Conservation (phyloP, 805 yeast species). For the Lipomyces kockii region DNA sequence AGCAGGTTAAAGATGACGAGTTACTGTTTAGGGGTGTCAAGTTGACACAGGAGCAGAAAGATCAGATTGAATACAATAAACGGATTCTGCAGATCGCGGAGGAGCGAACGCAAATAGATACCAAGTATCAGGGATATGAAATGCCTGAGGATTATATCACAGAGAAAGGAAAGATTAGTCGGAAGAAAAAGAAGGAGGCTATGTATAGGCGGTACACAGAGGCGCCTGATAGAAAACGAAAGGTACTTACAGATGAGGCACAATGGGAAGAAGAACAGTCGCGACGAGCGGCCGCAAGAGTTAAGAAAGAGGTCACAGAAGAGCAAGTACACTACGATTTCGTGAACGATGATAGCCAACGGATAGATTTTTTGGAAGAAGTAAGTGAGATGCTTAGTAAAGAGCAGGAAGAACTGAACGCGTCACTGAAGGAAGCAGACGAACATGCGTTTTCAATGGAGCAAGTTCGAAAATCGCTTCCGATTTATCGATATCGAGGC, state of each 20-base stretch:
- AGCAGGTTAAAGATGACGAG: constrained; percentile 56
- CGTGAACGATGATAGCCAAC: constrained; percentile 72
- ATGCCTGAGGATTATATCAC: constrained; percentile 64
- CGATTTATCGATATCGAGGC: constrained; percentile 69
- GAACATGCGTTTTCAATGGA: constrained; percentile 45
- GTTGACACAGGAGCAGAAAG: constrained; percentile 54
- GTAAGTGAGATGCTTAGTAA: constrained; percentile 47
- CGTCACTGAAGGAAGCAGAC: constrained; percentile 47
- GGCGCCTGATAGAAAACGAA: constrained; percentile 31
- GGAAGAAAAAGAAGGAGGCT: constrained; percentile 57
- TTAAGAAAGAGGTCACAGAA: not conserved
- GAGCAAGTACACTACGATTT: constrained; percentile 58
- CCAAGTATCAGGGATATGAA: constrained; percentile 49
- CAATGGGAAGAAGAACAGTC: constrained; percentile 62
- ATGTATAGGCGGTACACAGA: constrained; percentile 50
- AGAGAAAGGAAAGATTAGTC: constrained; percentile 58
- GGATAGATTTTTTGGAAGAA: constrained; percentile 59
- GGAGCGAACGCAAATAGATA: constrained; percentile 48
- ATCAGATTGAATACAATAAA: constrained; percentile 58
- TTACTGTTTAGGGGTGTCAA: constrained; percentile 53
- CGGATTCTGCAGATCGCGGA: constrained; percentile 54
- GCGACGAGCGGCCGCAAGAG: constrained; percentile 48
- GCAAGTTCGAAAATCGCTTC: constrained; percentile 62
- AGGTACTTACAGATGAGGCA: constrained; percentile 40
- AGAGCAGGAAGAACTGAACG: constrained; percentile 44